These are phyloP conservation scores for Pisolithus albus DNA, from an alignment of 768 basidiomycete genomes.

Conservation along the genomic window DNA sequence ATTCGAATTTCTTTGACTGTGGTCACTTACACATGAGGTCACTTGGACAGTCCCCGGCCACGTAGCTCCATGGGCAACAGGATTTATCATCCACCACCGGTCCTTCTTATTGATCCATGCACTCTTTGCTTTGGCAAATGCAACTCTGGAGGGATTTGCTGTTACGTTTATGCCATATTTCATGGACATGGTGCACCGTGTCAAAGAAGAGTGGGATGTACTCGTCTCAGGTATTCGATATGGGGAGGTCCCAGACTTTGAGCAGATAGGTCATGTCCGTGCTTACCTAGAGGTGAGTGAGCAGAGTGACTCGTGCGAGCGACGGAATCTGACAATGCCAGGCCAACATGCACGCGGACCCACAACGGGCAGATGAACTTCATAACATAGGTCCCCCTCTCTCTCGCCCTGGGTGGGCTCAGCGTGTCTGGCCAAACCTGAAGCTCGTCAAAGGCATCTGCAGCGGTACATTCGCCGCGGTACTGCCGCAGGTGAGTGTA, in stretches of 20 bases:
- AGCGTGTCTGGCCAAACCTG: constrained; percentile 3
- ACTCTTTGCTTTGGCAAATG: constrained; percentile 15
- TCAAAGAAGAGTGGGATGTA: too few species aligned
- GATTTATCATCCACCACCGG: neutral
- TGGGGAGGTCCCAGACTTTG: too few species aligned
- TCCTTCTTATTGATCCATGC: constrained; percentile 15
- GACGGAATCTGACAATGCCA: too few species aligned
- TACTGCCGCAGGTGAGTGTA: constrained; percentile 2
- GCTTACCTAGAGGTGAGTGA: too few species aligned
- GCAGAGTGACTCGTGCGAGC: too few species aligned
- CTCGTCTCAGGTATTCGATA: too few species aligned
- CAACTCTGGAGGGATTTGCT: neutral
- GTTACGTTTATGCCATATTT: too few species aligned
- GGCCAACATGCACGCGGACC: neutral
- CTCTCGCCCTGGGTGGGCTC: neutral
- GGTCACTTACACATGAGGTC: too few species aligned
- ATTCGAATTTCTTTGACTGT: constrained; percentile 4
- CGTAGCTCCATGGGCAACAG: too few species aligned
- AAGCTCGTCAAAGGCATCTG: constrained; percentile 1
- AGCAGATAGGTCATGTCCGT: too few species aligned
- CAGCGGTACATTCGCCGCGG: constrained; percentile 2
- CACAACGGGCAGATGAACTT: constrained; percentile 5
- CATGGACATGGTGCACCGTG: too few species aligned
- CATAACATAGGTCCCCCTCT: constrained; percentile 2
- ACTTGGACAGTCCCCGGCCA: too few species aligned